Percentiles rank a stretch among this genome's conserved stretches.
These are phyloP conservation scores for Aspergillus arachidicola DNA, from an alignment of 2,329 filamentous ascomycete species.

Conservation along the genomic window DNA sequence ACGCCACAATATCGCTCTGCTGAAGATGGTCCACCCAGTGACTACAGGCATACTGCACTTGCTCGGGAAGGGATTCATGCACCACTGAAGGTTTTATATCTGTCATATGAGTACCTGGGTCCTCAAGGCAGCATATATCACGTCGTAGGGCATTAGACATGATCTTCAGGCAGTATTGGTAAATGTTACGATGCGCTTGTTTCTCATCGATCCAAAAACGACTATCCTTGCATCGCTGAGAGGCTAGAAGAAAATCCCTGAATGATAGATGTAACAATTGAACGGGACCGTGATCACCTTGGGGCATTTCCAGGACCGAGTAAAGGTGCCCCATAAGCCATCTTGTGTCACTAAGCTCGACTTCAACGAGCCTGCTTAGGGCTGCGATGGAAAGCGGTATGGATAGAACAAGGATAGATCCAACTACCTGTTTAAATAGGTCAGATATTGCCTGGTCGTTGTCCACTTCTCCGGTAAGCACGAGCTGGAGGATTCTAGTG, in stretches of 20 bases:
- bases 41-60: constrained; percentile 5
- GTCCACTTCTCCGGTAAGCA: background rate
- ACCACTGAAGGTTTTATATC: background rate
- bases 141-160: background rate
- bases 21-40: constrained; percentile 8
- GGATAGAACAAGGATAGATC: background rate
- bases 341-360: background rate
- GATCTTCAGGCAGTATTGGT: background rate
- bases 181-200: background rate
- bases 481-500: background rate
- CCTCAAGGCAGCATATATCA: background rate
- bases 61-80: background rate
- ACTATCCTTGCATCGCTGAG: background rate
- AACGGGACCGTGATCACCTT: background rate
- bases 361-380: background rate
- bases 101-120: background rate
- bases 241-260: constrained; percentile 6
- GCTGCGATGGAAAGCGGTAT: background rate
- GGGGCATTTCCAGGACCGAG: background rate
- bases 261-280: constrained; percentile 9
- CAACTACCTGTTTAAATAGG: background rate
- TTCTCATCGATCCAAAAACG: background rate
- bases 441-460: background rate
- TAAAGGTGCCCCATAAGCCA: background rate
- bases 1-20: background rate